Percentiles rank a stretch among this genome's conserved stretches.
These are phyloP conservation scores for Penicillium canariense DNA, from an alignment of 495 filamentous ascomycete species.

Conservation along the genomic window DNA sequence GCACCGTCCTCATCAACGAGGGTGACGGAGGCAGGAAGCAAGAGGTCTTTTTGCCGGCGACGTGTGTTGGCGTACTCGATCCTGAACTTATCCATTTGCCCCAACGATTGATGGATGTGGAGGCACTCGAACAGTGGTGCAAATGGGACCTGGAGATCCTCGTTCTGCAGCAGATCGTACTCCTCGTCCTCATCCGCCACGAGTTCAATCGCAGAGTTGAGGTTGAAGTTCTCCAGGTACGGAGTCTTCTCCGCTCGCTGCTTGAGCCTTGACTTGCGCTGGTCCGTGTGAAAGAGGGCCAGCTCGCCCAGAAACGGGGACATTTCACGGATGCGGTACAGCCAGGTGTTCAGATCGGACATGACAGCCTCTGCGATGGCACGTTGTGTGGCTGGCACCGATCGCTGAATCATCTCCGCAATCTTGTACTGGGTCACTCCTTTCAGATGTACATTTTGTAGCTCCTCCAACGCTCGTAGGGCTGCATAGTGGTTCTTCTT, in stretches of 20 bases:
- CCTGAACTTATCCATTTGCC: constrained; percentile 86
- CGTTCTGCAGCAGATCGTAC: constrained; percentile 90
- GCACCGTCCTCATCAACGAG: constrained; percentile 71
- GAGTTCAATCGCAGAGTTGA: constrained; percentile 94
- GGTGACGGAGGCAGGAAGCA: constrained; percentile 71
- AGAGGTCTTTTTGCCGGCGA: constrained; percentile 84
- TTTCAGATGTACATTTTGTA: constrained; percentile 94
- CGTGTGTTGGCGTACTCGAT: constrained; percentile 87
- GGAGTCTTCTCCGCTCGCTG: constrained; percentile 69
- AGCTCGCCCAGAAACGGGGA: constrained; percentile 94
- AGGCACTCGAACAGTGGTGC: constrained; percentile 92
- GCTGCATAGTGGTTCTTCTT: constrained; percentile 96
- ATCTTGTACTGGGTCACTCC: constrained; percentile 93
- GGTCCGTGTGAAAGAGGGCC: constrained; percentile 92
- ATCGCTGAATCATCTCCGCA: constrained; percentile 92
- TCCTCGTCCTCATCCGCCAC: constrained; percentile 94
- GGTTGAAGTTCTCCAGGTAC: constrained; percentile 74
- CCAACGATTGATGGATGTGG: constrained; percentile 94
- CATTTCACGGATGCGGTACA: constrained; percentile 93
- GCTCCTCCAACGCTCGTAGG: constrained; percentile 87
- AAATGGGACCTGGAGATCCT: constrained; percentile 91
- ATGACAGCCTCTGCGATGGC: constrained; percentile 95
- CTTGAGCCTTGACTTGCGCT: constrained; percentile 80
- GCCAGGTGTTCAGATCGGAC: constrained; percentile 95
- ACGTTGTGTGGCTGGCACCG: constrained; percentile 87